phyloP scores from a whole-genome alignment of 164 flowering plant genomes.

The Annona cherimola region DNA sequence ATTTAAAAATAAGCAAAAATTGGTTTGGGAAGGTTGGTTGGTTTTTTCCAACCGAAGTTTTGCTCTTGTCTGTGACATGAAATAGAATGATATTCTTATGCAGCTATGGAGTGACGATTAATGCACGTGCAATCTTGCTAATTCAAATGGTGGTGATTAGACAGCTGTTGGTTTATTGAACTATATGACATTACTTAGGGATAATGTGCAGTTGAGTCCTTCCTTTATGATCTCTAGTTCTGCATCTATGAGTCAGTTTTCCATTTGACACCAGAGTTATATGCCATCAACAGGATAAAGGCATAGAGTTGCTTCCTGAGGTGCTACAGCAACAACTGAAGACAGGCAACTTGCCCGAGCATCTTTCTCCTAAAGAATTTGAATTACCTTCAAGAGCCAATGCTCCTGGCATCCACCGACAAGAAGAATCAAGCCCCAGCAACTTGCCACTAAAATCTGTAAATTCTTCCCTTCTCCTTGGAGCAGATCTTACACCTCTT shows the following conservation, averaged over 20 bases:
- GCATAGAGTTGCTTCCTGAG: conserved; percentile 76
- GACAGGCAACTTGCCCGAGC: conserved; percentile 42
- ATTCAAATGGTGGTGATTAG: no score
- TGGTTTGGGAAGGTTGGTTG: no score
- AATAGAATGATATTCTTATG: no score
- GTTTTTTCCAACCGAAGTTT: no score
- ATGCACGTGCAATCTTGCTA: no score
- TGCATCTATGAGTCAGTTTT: background rate
- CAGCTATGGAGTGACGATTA: no score
- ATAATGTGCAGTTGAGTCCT: no score
- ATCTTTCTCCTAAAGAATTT: conserved; percentile 22
- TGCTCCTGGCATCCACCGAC: conserved; percentile 13
- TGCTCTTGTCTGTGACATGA: no score
- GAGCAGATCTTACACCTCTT: conserved; percentile 11
- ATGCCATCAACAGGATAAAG: conserved; percentile 46
- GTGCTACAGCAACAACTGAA: conserved; percentile 54
- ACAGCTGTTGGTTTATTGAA: no score
- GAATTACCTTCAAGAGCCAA: conserved; percentile 28
- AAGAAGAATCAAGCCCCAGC: conserved; percentile 23
- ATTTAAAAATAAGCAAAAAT: no score
- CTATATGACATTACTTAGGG: no score
- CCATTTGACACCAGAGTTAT: background rate
- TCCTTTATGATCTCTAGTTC: no score
- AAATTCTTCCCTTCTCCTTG: conserved; percentile 28
- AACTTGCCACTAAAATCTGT: conserved; percentile 27